A percentile compares a stretch with the other conserved stretches of the same genome.
These are phyloP conservation scores for Mucor piriformis DNA, from an alignment of 371 early-diverging fungal species.

Conservation along the genomic window DNA sequence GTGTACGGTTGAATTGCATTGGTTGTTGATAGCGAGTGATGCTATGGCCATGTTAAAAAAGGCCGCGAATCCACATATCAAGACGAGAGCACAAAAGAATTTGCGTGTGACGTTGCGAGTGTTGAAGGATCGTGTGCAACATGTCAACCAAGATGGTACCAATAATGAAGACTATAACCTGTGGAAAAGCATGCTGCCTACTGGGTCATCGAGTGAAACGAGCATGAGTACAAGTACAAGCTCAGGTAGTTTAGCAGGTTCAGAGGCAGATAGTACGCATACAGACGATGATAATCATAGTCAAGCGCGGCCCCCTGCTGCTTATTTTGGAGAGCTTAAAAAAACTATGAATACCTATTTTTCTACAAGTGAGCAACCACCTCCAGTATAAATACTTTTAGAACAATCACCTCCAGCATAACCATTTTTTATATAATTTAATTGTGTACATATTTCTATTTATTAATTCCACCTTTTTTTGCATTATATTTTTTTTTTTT, in stretches of 20 bases:
- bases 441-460: too few relatives aligned
- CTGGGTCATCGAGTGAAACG: background rate
- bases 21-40: conserved; percentile 40
- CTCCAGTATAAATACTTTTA: too few relatives aligned
- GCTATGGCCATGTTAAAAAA: conserved; percentile 30
- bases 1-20: conserved; percentile 43
- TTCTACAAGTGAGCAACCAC: background rate
- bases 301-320: conserved; percentile 1
- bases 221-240: conserved; percentile 21
- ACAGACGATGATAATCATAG: background rate
- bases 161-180: conserved; percentile 5
- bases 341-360: conserved; percentile 21
- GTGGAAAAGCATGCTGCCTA: conserved; percentile 12
- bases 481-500: too few relatives aligned
- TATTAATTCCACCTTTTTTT: too few relatives aligned
- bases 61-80: conserved; percentile 32
- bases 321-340: conserved; percentile 27
- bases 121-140: conserved; percentile 18
- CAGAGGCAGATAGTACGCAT: conserved; percentile 11
- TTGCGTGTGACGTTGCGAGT: conserved; percentile 23
- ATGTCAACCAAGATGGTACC: background rate
- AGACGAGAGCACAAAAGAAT: conserved; percentile 32
- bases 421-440: too few relatives aligned
- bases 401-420: too few relatives aligned
- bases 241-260: conserved; percentile 18